Percentiles rank a stretch among this genome's conserved stretches.
phyloP scores from a whole-genome alignment of 495 filamentous ascomycete species.

The Viridothelium virens region DNA sequence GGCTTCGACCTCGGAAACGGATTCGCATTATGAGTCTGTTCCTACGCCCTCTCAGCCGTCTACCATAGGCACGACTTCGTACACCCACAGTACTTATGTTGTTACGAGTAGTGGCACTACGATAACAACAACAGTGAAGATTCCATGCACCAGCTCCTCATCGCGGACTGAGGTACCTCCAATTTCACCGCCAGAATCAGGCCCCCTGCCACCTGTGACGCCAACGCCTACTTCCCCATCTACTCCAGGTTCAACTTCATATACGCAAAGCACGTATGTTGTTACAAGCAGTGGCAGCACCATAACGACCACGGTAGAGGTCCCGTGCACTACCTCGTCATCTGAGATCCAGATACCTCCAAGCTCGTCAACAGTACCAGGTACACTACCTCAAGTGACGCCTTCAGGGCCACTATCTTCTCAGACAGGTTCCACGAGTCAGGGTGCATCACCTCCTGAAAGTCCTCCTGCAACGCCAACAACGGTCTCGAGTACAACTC shows the following conservation, averaged over 20 bases:
- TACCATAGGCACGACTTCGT: not conserved
- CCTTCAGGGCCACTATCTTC: not conserved
- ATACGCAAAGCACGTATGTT: not conserved
- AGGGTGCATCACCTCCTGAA: not conserved
- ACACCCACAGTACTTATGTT: not conserved
- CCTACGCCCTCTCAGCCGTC: not conserved
- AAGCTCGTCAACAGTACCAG: not conserved
- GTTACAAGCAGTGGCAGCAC: not conserved
- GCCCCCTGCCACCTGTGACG: not conserved
- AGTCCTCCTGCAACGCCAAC: not conserved
- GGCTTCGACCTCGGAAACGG: not conserved
- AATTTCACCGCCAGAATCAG: not conserved
- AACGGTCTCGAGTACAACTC: not conserved
- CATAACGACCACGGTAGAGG: not conserved
- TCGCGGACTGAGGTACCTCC: not conserved
- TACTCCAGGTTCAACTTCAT: not conserved
- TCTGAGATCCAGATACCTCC: not conserved
- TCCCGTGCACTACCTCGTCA: not conserved
- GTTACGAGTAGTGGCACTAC: not conserved
- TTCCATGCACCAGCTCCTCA: not conserved
- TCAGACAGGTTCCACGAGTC: not conserved
- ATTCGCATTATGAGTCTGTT: not conserved
- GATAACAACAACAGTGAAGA: not conserved
- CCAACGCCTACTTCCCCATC: not conserved
- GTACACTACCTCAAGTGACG: not conserved